These are phyloP conservation scores for Rhodomyrtus psidioides DNA, from an alignment of 441 rosid genomes.

Conservation along the genomic window DNA sequence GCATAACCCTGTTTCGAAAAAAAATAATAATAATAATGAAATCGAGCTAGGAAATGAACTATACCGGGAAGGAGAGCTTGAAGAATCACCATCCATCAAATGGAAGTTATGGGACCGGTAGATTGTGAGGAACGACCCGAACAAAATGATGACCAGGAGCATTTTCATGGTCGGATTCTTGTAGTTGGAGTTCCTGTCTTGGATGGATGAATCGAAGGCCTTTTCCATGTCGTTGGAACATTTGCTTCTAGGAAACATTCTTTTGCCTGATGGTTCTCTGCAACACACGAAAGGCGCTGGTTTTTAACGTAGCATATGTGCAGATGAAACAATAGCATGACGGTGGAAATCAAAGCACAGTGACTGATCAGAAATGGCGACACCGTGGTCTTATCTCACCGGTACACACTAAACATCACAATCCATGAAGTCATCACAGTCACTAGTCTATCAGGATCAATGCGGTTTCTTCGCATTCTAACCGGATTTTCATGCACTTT, in stretches of 20 bases:
- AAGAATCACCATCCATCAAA: slow-evolving; percentile 43
- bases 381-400: not conserved
- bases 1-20: not conserved
- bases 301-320: not conserved
- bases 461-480: not conserved
- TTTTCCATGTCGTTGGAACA: slow-evolving; percentile 57
- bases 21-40: not conserved
- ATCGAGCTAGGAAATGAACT: not conserved
- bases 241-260: slow-evolving; percentile 34
- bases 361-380: not conserved
- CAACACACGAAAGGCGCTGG: not conserved
- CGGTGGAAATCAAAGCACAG: not conserved
- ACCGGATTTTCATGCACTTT: not conserved
- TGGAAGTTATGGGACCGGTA: slow-evolving; percentile 52
- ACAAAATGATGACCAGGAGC: slow-evolving; percentile 39
- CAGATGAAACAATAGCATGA: not conserved
- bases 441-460: not conserved
- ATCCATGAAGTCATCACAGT: not conserved
- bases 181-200: slow-evolving; percentile 48
- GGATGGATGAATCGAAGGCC: slow-evolving; percentile 44
- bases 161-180: slow-evolving; percentile 40
- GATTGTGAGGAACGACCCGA: slow-evolving; percentile 56
- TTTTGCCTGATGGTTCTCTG: slow-evolving; percentile 48
- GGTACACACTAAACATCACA: not conserved
- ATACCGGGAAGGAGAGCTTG: slow-evolving; percentile 35